Base-by-base conservation (phyloP, 768 basidiomycete genomes). In the Russula brevipes region DNA sequence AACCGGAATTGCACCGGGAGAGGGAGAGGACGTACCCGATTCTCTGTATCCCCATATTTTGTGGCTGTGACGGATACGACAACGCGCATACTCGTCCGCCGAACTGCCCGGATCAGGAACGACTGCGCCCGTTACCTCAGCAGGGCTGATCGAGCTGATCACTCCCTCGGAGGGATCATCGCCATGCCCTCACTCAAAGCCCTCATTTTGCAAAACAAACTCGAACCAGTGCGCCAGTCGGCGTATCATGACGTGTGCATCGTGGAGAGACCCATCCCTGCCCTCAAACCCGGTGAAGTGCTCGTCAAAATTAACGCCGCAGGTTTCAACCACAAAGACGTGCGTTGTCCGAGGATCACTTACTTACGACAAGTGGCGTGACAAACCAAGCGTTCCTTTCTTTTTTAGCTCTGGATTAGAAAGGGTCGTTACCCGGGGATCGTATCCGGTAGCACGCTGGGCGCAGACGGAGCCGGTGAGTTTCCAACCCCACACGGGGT, bases 261-360 rank as follows among this genome's bases (percentile, higher is more conserved):
- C 11, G 78, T 82, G 55, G 76, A 81, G 41, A 76, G 73, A 49
- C 76, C 80, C 0, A 71, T 90, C 46, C 81, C 82, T 35, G 51
- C 72, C 8, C 77, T 89, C 59, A 76, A 81, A 61, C 63, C 72
- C 0, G 86, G 83, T 2, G 77, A 91, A 72, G 72, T 91, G 0
- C 77, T 89, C 8, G 86, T 91, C 9, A 82, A 80, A 71, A 82
- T 91, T 56, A 77, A 75, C 19, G 88, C 90, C 14, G 88, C 80
- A 0, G 84, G 81, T 16, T 89, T 89, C 77, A 94, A 94, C 71
- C 90, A 86, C 69, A 79, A 86, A 69, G 90, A 91, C 35, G 57
- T 51, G 14, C 41, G 53, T 36, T 14, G 24, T 24, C 49, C 17
- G 31, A 54, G 30, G 24, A 10, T 30, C 3, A 41, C 50, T 52